Evolutionary conservation across 2,329 filamentous ascomycete genomes (phyloP).

Genomic region (Nemania sp.): DNA sequence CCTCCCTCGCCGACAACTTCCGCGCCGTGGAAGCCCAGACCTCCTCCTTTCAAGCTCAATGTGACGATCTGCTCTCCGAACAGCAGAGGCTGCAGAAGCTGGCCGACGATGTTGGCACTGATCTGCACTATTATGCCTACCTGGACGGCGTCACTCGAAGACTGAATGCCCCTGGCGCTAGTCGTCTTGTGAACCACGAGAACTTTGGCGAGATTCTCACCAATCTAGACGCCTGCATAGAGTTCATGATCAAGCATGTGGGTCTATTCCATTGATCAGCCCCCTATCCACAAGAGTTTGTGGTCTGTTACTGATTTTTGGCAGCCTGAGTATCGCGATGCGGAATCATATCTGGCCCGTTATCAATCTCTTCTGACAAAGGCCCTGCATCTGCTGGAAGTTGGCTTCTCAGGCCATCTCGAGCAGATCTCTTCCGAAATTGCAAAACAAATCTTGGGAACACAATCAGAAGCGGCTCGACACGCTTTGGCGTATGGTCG

Average conservation of each 20-base stretch:
- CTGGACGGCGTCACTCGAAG: conserved; percentile 87
- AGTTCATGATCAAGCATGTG: conserved; percentile 88
- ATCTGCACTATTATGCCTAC: conserved; percentile 93
- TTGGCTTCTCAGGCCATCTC: conserved; percentile 56
- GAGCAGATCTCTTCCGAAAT: conserved; percentile 60
- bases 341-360: conserved; percentile 82
- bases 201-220: conserved; percentile 87
- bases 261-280: background rate
- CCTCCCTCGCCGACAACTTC: conserved; percentile 82
- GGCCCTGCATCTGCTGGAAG: conserved; percentile 63
- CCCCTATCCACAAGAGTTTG: too few relatives aligned
- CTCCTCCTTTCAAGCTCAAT: conserved; percentile 88
- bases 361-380: conserved; percentile 80
- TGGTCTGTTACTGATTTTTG: conserved; percentile 23
- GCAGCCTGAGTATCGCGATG: conserved; percentile 81
- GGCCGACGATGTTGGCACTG: conserved; percentile 82
- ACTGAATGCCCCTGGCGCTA: conserved; percentile 88
- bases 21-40: conserved; percentile 86
- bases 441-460: conserved; percentile 55
- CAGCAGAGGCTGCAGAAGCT: conserved; percentile 78
- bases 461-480: conserved; percentile 61
- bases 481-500: conserved; percentile 64
- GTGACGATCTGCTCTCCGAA: conserved; percentile 81
- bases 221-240: conserved; percentile 86
- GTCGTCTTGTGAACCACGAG: conserved; percentile 79